Conservation (phyloP, 768 basidiomycete species). For the Nidularia sp. region DNA sequence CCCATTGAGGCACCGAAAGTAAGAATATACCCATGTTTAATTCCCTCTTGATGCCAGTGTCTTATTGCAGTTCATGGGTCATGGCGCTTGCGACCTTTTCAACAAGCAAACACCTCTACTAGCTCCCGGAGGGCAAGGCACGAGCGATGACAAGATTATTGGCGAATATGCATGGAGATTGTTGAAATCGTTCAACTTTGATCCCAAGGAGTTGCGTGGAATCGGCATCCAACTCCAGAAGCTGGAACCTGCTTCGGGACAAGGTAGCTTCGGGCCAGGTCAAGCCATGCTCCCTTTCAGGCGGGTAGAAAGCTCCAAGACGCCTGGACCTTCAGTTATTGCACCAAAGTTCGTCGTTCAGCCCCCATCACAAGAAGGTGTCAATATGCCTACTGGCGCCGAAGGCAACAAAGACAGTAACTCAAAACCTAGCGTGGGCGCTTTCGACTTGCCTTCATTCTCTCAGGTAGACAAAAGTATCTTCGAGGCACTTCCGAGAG, state of each 20-base stretch:
- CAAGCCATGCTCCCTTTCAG: conserved; percentile 66
- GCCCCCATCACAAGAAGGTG: conserved; percentile 5
- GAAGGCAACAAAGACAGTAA: background rate
- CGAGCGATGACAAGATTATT: conserved; percentile 68
- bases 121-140: conserved; percentile 61
- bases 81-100: conserved; percentile 80
- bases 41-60: conserved; percentile 1
- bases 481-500: conserved; percentile 65
- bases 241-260: conserved; percentile 52
- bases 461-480: conserved; percentile 74
- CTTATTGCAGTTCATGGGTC: conserved; percentile 74
- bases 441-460: conserved; percentile 57
- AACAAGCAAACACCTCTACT: conserved; percentile 67
- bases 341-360: conserved; percentile 10
- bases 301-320: background rate
- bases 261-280: conserved; percentile 31
- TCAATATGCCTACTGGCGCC: background rate
- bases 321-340: background rate
- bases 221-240: conserved; percentile 91
- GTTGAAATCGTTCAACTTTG: conserved; percentile 68
- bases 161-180: conserved; percentile 76
- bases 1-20: conserved; percentile 92
- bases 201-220: conserved; percentile 85
- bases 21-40: conserved; percentile 5
- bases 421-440: conserved; percentile 12